phyloP scores from a whole-genome alignment of 1,284 basidiomycete species.

The Leccinum fuscescens region DNA sequence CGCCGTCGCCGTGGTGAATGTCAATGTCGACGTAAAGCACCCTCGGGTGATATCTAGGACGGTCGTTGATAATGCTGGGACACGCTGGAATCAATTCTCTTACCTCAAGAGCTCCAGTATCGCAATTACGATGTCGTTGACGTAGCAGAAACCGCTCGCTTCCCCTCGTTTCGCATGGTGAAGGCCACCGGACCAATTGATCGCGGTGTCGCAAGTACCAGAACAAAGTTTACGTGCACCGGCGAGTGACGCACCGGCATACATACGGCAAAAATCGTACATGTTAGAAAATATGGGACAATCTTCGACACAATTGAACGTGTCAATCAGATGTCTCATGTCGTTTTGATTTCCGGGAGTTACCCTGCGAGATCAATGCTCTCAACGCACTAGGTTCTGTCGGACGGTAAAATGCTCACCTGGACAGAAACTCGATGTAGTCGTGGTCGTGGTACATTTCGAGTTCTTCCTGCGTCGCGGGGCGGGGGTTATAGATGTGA shows the following conservation, averaged over 20 bases:
- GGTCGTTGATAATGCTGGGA: neutral
- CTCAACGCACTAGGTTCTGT: neutral
- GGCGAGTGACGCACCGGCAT: constrained; percentile 87
- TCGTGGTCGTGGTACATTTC: constrained; percentile 91
- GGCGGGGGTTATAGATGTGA: constrained; percentile 83
- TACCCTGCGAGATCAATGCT: constrained; percentile 49
- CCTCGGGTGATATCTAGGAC: constrained; percentile 76
- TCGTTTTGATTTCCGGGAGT: constrained; percentile 77
- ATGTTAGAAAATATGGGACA: constrained; percentile 92
- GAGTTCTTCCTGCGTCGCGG: constrained; percentile 88
- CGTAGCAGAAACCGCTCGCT: constrained; percentile 95
- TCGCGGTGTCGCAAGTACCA: constrained; percentile 91
- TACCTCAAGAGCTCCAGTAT: constrained; percentile 91
- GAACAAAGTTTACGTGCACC: constrained; percentile 84
- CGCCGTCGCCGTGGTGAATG: constrained; percentile 96
- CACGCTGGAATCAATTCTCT: constrained; percentile 16
- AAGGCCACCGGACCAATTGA: constrained; percentile 96
- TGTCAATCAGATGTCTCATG: constrained; percentile 73
- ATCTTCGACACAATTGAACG: constrained; percentile 90
- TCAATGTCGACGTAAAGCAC: constrained; percentile 97
- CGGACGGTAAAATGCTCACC: constrained; percentile 44
- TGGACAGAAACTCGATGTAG: constrained; percentile 92
- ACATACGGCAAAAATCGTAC: constrained; percentile 91
- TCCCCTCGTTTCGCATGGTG: constrained; percentile 96
- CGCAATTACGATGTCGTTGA: constrained; percentile 93